Evolutionary conservation across 371 early-diverging fungal genomes (phyloP).

Genomic region (Circinella minor): DNA sequence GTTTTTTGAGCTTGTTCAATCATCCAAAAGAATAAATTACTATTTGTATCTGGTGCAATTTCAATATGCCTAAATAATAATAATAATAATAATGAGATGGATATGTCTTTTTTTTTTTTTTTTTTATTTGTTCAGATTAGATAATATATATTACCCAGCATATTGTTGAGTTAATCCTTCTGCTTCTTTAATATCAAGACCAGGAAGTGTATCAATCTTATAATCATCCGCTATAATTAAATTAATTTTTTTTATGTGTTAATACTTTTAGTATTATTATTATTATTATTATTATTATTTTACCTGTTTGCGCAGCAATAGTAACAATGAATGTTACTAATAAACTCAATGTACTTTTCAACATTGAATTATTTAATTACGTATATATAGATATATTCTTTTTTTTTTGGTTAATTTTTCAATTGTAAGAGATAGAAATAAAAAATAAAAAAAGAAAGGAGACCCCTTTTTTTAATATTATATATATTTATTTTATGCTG

Average conservation of each 20-base stretch:
- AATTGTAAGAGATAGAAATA: too few relatives aligned
- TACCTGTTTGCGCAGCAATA: conserved; percentile 9
- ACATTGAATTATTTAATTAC: neutral
- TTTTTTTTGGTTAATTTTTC: too few relatives aligned
- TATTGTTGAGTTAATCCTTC: conserved; percentile 53
- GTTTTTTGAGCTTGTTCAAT: conserved; percentile 41
- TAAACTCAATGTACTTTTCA: conserved; percentile 1
- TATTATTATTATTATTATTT: neutral
- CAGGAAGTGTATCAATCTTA: conserved; percentile 58
- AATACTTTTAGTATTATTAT: neutral
- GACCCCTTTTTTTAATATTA: too few relatives aligned
- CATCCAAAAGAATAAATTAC: conserved; percentile 64
- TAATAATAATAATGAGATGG: neutral
- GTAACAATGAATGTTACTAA: neutral
- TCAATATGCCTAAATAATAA: conserved; percentile 46
- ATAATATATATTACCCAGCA: conserved; percentile 56
- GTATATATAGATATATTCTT: neutral
- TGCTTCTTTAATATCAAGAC: conserved; percentile 35
- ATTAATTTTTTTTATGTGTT: neutral
- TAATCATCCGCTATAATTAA: conserved; percentile 56
- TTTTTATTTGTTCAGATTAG: too few relatives aligned
- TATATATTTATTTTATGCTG: too few relatives aligned
- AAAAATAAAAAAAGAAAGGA: too few relatives aligned
- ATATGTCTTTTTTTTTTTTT: too few relatives aligned
- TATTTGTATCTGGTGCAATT: conserved; percentile 38